Evolutionary conservation across 176 grass and related monocot species (phyloP).

Genomic region (Musa troglodytarum): DNA sequence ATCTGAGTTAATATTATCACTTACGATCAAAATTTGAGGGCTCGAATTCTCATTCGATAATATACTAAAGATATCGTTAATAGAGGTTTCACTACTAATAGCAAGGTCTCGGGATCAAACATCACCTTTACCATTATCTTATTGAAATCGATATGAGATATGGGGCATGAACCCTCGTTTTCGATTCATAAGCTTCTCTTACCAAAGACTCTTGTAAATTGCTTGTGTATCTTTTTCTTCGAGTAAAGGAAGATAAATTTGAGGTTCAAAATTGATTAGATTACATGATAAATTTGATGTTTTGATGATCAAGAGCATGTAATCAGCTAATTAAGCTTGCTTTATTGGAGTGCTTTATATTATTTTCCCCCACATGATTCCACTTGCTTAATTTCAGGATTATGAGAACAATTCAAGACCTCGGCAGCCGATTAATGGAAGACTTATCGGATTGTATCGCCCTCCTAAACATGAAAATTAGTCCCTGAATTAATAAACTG

Average conservation of each 20-base stretch:
- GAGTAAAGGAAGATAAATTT: too few relatives aligned
- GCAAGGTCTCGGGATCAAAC: too few relatives aligned
- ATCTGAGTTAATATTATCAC: too few relatives aligned
- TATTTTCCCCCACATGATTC: neutral
- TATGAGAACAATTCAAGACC: slow-evolving; percentile 53
- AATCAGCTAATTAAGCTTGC: neutral
- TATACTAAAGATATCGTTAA: neutral
- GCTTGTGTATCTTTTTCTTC: too few relatives aligned
- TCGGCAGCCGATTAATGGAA: slow-evolving; percentile 28
- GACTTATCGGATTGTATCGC: slow-evolving; percentile 37
- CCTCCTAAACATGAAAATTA: neutral
- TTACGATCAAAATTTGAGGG: neutral
- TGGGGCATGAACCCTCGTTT: too few relatives aligned
- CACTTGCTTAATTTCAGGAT: slow-evolving; percentile 17
- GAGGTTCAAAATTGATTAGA: too few relatives aligned
- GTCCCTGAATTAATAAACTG: neutral
- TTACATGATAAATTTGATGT: too few relatives aligned
- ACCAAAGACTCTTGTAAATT: too few relatives aligned
- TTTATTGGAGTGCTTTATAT: neutral
- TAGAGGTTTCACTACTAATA: neutral
- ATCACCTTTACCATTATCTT: too few relatives aligned
- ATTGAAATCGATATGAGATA: too few relatives aligned
- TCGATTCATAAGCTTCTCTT: too few relatives aligned
- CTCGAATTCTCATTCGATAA: neutral
- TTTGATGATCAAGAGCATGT: neutral